A percentile compares a stretch with the other conserved stretches of the same genome.
Conservation (phyloP, 1,284 basidiomycete genomes). For the Volvariella surrecta region DNA sequence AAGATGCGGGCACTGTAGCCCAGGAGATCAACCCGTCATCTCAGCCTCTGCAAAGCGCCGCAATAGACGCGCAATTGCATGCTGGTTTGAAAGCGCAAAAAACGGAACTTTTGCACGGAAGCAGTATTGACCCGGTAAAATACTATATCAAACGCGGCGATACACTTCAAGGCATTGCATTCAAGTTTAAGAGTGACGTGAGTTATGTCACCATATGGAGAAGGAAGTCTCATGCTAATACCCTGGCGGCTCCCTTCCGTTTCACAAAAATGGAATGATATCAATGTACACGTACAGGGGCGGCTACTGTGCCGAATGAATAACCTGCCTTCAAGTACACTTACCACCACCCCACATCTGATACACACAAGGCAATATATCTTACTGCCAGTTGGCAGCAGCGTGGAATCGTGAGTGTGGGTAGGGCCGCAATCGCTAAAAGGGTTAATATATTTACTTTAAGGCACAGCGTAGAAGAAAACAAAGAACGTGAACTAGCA, state of each 20-base stretch:
- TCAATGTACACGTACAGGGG: slow-evolving; percentile 30
- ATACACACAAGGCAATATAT: slow-evolving; percentile 61
- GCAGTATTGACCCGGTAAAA: slow-evolving; percentile 20
- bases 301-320: slow-evolving; percentile 56
- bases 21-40: slow-evolving; percentile 4
- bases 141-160: slow-evolving; percentile 56
- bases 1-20: slow-evolving; percentile 20
- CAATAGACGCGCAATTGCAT: too few species aligned
- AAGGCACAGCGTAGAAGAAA: slow-evolving; percentile 19
- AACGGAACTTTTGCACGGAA: neutral
- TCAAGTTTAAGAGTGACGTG: slow-evolving; percentile 55
- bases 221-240: neutral
- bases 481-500: slow-evolving; percentile 29
- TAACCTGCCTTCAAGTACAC: slow-evolving; percentile 52
- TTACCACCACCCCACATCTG: slow-evolving; percentile 64
- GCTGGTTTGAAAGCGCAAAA: neutral
- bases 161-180: slow-evolving; percentile 57
- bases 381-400: slow-evolving; percentile 24
- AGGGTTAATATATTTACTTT: slow-evolving; percentile 8
- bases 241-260: too few species aligned
- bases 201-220: slow-evolving; percentile 17
- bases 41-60: too few species aligned
- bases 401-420: neutral
- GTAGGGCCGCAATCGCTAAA: slow-evolving; percentile 1
- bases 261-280: neutral